A percentile compares a stretch with the other conserved stretches of the same genome.
These are phyloP conservation scores for Cryphonectria nitschkei DNA, from an alignment of 2,329 filamentous ascomycete genomes.

Conservation along the genomic window DNA sequence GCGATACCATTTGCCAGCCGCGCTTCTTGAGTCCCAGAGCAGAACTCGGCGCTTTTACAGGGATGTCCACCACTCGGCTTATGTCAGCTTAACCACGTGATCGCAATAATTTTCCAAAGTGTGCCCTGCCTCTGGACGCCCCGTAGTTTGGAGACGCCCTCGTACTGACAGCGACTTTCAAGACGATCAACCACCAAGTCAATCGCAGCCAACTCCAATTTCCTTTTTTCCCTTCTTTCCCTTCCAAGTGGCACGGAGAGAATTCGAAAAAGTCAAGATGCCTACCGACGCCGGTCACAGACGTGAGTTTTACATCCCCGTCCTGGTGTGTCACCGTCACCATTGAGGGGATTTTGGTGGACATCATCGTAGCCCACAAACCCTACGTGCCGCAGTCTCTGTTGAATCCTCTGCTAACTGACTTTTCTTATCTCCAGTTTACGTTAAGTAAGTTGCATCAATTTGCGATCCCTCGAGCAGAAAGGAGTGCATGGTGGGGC, in stretches of 20 bases:
- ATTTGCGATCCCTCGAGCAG: constrained; percentile 16
- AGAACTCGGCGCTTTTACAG: constrained; percentile 12
- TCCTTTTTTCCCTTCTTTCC: constrained; percentile 51
- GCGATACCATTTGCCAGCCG: constrained; percentile 18
- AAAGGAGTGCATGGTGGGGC: constrained; percentile 20
- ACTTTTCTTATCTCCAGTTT: constrained; percentile 62
- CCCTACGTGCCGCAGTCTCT: constrained; percentile 24
- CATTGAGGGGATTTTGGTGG: constrained; percentile 6
- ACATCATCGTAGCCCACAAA: constrained; percentile 36
- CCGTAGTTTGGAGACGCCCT: constrained; percentile 15
- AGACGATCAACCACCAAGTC: constrained; percentile 34
- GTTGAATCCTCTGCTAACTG: constrained; percentile 40
- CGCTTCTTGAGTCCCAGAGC: not conserved
- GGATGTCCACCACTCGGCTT: not conserved
- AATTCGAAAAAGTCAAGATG: constrained; percentile 67
- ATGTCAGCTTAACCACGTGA: constrained; percentile 15
- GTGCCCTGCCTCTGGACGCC: constrained; percentile 11
- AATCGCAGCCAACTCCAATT: constrained; percentile 43
- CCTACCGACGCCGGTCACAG: constrained; percentile 86
- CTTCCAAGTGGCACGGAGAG: constrained; percentile 37
- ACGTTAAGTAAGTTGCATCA: constrained; percentile 77
- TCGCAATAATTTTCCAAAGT: constrained; percentile 14
- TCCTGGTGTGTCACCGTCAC: not conserved
- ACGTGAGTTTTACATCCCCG: constrained; percentile 64
- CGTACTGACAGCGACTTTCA: constrained; percentile 15